Conservation (phyloP, 2,329 filamentous ascomycete species). For the Fusarium acutatum region DNA sequence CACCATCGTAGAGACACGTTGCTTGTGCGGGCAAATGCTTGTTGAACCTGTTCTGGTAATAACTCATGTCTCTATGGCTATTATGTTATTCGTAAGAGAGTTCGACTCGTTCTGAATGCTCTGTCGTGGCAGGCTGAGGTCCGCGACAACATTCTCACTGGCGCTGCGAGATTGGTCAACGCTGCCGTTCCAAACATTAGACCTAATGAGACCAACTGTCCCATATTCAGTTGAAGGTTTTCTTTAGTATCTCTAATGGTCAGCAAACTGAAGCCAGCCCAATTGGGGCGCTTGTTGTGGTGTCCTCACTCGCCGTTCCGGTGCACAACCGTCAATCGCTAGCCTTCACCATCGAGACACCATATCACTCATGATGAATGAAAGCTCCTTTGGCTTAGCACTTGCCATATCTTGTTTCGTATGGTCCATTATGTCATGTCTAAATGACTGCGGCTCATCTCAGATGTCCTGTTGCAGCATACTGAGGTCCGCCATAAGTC, state of each 20-base stretch:
- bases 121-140: neutral
- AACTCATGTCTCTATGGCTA: fast-evolving
- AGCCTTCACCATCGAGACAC: neutral
- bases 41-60: too few relatives aligned
- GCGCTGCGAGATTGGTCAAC: neutral
- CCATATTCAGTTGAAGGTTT: fast-evolving
- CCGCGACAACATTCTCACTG: neutral
- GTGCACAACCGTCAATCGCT: neutral
- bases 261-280: fast-evolving
- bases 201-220: neutral
- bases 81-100: fast-evolving
- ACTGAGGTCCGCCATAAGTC: too few relatives aligned
- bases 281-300: neutral
- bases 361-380: neutral
- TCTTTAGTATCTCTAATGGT: fast-evolving
- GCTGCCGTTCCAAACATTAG: too few relatives aligned
- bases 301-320: neutral
- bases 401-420: fast-evolving
- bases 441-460: neutral
- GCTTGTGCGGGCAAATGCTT: neutral
- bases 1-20: neutral
- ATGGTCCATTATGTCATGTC: neutral
- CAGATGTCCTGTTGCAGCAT: neutral
- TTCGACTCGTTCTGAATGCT: neutral
- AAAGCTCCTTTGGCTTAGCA: too few relatives aligned